Base-by-base conservation (phyloP, 257 asterid genomes). In the Solanum megistacrolobum region DNA sequence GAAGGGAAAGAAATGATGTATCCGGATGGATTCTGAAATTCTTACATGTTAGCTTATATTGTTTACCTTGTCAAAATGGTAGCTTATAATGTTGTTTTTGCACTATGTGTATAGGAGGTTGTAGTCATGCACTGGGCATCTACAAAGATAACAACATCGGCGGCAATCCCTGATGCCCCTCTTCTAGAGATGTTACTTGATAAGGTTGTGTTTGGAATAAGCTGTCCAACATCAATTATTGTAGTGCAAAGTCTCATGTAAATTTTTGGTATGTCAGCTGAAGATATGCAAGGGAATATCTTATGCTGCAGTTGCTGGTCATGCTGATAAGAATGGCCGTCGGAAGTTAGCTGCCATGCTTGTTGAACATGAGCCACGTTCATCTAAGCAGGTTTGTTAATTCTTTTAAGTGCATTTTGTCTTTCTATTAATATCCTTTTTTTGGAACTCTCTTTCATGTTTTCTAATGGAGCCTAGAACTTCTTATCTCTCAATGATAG, bases 321-420 rank as follows among this genome's bases (percentile, higher is more conserved):
- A 97, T 88, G 99, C 99, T 55, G 98, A 97, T 89, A 96, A 97
- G 90, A 92, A 89, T 90, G 98, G 99, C 88, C 98, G 98, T 39
- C 93, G 99, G 86, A 97, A 97, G 94, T 90, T 97, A 91, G 98
- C 98, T 91, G 98, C 99, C 79, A 94, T 97, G 99, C 98, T 97
- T 89, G 94, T 96, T 88, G 98, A 96, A 89, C 98, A 96, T 25
- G 99, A 97, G 90, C 99, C 98, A 10, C 99, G 87, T 46, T 92
- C 96, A 86, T 93, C 98, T 83, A 95, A 97, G 90, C 99, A 97
- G 98, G 99, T 95, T 86, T 27, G 43, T 79, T 89, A 65, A 21
- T 83, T 72, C 72, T 75, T 79, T 88, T 66, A 75, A 60, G 3
- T 13, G 46, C 86, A 32, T 21, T 72, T 38, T 27, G 38, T 79